A percentile compares a stretch with the other conserved stretches of the same genome.
These are phyloP conservation scores for Phytophthora citrophthora DNA, from an alignment of 352 stramenopile species.

Conservation along the genomic window DNA sequence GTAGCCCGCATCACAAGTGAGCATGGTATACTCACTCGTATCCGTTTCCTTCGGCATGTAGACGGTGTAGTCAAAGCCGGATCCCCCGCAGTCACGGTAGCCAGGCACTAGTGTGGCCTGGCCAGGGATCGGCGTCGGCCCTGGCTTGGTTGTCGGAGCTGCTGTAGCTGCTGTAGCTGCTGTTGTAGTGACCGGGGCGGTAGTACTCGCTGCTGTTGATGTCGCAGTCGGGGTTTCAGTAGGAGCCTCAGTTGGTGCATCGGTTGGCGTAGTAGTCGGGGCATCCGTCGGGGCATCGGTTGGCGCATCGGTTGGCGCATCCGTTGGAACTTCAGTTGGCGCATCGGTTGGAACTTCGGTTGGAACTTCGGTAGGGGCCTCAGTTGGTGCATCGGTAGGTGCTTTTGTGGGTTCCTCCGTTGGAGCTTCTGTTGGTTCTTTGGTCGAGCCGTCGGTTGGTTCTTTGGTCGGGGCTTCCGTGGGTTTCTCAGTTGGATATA, in stretches of 20 bases:
- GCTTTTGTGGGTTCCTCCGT: too few species aligned
- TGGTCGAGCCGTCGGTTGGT: too few species aligned
- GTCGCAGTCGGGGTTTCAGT: background rate
- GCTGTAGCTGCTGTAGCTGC: background rate
- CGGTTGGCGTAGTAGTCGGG: background rate
- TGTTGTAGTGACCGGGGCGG: background rate
- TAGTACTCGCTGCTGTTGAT: background rate
- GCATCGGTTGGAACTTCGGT: too few species aligned
- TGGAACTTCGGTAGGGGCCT: background rate
- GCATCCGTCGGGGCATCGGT: too few species aligned
- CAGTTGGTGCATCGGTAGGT: background rate
- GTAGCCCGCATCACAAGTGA: constrained; percentile 24
- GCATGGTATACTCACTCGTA: constrained; percentile 8
- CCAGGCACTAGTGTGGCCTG: constrained; percentile 19
- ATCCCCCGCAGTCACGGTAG: constrained; percentile 24
- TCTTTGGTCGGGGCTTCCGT: too few species aligned
- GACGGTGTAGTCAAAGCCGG: constrained; percentile 28
- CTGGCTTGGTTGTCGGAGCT: constrained; percentile 6
- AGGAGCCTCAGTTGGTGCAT: too few species aligned
- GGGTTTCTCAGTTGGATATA: background rate
- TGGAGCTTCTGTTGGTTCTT: too few species aligned
- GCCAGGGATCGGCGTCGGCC: constrained; percentile 9
- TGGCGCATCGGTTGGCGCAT: too few species aligned
- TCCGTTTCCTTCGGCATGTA: constrained; percentile 22
- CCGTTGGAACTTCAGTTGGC: too few species aligned